These are phyloP conservation scores for Alternaria brassicicola DNA, from an alignment of 2,329 filamentous ascomycete genomes.

Conservation along the genomic window DNA sequence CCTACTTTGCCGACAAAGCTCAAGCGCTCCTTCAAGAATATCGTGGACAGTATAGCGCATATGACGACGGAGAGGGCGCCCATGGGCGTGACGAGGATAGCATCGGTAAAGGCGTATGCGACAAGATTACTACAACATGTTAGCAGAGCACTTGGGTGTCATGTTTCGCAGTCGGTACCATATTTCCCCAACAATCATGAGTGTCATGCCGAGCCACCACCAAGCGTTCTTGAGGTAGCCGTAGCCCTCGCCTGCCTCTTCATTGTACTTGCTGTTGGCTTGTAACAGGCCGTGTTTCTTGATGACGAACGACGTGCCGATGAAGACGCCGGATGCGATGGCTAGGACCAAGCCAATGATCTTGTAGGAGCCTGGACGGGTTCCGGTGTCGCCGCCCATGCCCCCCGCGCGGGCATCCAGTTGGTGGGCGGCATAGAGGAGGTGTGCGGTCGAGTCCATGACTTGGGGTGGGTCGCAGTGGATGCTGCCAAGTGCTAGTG, in stretches of 20 bases:
- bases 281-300: slow-evolving; percentile 92
- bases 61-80: slow-evolving; percentile 92
- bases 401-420: slow-evolving; percentile 55
- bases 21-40: slow-evolving; percentile 93
- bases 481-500: slow-evolving; percentile 20
- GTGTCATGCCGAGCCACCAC: slow-evolving; percentile 95
- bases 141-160: slow-evolving; percentile 47
- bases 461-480: slow-evolving; percentile 20
- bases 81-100: slow-evolving; percentile 90
- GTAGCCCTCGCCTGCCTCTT: slow-evolving; percentile 94
- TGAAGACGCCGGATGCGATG: slow-evolving; percentile 86
- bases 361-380: slow-evolving; percentile 72
- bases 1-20: slow-evolving; percentile 96
- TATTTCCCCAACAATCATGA: slow-evolving; percentile 96
- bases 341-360: slow-evolving; percentile 85
- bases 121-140: slow-evolving; percentile 73
- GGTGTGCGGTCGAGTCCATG: slow-evolving; percentile 54
- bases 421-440: slow-evolving; percentile 50
- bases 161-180: slow-evolving; percentile 47
- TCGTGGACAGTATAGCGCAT: slow-evolving; percentile 86
- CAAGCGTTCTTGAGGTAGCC: slow-evolving; percentile 93
- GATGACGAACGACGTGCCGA: slow-evolving; percentile 91
- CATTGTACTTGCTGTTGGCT: slow-evolving; percentile 95
- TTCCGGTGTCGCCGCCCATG: slow-evolving; percentile 33
- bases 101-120: slow-evolving; percentile 95